Conservation (phyloP, 441 rosid species). For the Raphanus hybrid region DNA sequence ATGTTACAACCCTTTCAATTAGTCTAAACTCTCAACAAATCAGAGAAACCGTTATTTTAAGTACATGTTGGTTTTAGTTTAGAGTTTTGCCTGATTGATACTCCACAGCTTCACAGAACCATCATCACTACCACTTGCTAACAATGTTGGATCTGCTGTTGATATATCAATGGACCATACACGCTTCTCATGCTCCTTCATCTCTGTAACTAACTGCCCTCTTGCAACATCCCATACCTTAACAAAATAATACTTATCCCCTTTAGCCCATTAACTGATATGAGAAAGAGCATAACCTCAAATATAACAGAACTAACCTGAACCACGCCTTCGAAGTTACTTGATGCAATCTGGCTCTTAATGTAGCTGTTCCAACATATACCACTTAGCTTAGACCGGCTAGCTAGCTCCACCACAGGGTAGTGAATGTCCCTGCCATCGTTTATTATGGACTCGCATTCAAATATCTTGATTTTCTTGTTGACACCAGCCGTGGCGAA, state of each 20-base stretch:
- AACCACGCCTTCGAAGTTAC: conserved; percentile 96
- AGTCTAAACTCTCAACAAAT: conserved; percentile 40
- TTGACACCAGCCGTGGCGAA: conserved; percentile 96
- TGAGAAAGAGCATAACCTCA: neutral
- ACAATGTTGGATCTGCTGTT: conserved; percentile 78
- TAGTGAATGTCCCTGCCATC: conserved; percentile 83
- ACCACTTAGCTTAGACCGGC: conserved; percentile 86
- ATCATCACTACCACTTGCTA: conserved; percentile 96
- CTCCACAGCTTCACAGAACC: conserved; percentile 95
- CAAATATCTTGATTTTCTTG: conserved; percentile 94
- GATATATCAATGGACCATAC: conserved; percentile 96
- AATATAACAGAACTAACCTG: conserved; percentile 59
- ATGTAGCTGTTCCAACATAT: conserved; percentile 93
- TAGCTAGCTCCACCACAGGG: conserved; percentile 89
- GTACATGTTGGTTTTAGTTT: neutral
- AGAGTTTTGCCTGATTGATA: conserved; percentile 83
- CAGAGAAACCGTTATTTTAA: conserved; percentile 33
- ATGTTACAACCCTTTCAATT: neutral
- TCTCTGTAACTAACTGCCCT: conserved; percentile 70
- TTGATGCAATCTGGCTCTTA: conserved; percentile 90
- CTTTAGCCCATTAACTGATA: neutral
- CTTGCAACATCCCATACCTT: conserved; percentile 93
- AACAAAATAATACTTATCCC: conserved; percentile 1
- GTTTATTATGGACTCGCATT: conserved; percentile 68
- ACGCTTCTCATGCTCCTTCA: conserved; percentile 91